Evolutionary conservation across 2,329 filamentous ascomycete species (phyloP), one percentile per base, ranked within the genome.

Genomic region (Malbranchea zuffiana): DNA sequence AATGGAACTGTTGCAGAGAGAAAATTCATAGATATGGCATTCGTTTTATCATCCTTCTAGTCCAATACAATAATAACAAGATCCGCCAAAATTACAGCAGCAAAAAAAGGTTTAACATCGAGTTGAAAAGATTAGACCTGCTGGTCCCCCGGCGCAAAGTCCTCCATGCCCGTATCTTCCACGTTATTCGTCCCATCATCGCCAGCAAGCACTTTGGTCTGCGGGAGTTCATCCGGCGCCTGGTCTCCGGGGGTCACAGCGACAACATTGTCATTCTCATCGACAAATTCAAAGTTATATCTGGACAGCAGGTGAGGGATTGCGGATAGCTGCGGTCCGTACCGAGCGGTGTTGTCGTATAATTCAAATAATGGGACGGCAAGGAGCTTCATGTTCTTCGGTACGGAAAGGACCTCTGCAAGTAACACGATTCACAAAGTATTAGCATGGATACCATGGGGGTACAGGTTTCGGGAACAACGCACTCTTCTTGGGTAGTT

Each of bases 341-440:
- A 98, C 42, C 90, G 73, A 8, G 80, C 82, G 1, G 85, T 94
- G 62, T 98, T 98, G 54, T 98, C 90, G 67, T 98, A 98, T 25
- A 98, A 76, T 65, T 98, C 90, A 62, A 96, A 96, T 1, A 98
- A 71, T 0, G 90, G 90, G 1, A 98, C 90, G 1, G 90, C 90
- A 26, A 98, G 79, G 16, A 98, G 77, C 60, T 98, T 98, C 90
- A 98, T 96, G 65, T 98, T 98, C 68, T 98, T 98, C 0, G 90
- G 90, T 6, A 98, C 90, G 53, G 83, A 92, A 28, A 98, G 72
- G 10, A 96, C 82, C 66, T 95, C 86, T 93, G 57, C 6, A 39
- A 36, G 33, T 24, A 35, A 28, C 6, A 15, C 20, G n/a, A 26
- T 26, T 18, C 7, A 19, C 20, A 28, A 16, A 24, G 13, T 24